Evolutionary conservation across 2,329 filamentous ascomycete species (phyloP), one percentile per base, ranked within the genome.

Genomic region (Metarhizium sp.): DNA sequence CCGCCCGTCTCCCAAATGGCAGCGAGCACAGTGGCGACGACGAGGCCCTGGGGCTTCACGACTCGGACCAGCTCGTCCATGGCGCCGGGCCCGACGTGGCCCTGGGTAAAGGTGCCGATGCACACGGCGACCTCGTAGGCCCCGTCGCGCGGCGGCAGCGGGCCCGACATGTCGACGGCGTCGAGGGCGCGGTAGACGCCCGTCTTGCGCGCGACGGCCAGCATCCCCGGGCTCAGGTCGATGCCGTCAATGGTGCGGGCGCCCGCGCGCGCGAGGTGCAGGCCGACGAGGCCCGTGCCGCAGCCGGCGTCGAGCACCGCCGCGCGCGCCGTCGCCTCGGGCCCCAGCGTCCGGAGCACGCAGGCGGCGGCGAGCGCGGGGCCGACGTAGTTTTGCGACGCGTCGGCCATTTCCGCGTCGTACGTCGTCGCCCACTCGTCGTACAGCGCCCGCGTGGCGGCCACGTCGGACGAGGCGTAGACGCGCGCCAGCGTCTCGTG

Each of bases 241-340:
- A 80, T 63, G 30, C 79, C 79, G 52, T 80, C 75, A 46, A 82
- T 72, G n/a, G 69, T 66, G 42, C 69, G 69, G 3, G 72, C 73
- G 2, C 75, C 73, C 36, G 69, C 62, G 42, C 71, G 65, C 25
- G 72, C 69, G 4, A 82, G 72, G 30, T 73, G 73, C 20, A 72
- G 63, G 4, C 77, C 79, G 11, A 79, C 78, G 8, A 80, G 72
- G 0, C 79, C 79, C 0, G 78, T 81, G 4, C 79, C 79, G 56
- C 78, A 81, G n/a, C 79, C 79, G 25, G 78, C 78, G 57, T 82
- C 79, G 0, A 80, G 71, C 55, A 81, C 74, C 56, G 61, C 57
- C 36, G 59, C 57, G n/a, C 59, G 57, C 51, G 58, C 58, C 50
- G 66, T 59, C 34, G 58, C 57, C 7, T 61, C 60, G 43, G 60